Conservation (phyloP, 352 stramenopile species). For the Phytophthora vignae region DNA sequence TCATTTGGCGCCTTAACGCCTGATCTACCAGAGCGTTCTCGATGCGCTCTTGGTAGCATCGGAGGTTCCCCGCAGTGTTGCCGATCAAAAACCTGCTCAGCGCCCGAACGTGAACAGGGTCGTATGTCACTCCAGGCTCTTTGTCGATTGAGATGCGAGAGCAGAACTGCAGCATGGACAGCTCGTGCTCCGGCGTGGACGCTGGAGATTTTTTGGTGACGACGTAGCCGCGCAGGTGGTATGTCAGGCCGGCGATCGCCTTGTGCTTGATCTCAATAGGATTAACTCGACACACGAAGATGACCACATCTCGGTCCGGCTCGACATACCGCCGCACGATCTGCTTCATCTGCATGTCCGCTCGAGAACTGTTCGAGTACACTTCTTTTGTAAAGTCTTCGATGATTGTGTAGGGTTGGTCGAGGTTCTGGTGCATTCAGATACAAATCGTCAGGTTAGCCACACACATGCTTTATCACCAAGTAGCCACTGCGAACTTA, state of each 20-base stretch:
- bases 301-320: constrained; percentile 14
- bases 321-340: constrained; percentile 34
- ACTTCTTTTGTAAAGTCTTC: constrained; percentile 34
- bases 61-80: constrained; percentile 44
- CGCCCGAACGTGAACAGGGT: constrained; percentile 35
- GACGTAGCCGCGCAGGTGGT: constrained; percentile 36
- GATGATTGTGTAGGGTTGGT: constrained; percentile 37
- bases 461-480: neutral
- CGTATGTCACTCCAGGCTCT: constrained; percentile 28
- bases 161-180: constrained; percentile 59
- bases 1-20: constrained; percentile 3
- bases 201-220: constrained; percentile 44
- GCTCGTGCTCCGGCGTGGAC: constrained; percentile 28
- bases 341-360: constrained; percentile 31
- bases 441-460: neutral
- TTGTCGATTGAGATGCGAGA: constrained; percentile 59
- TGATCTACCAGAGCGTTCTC: constrained; percentile 49
- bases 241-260: constrained; percentile 23
- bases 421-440: constrained; percentile 28
- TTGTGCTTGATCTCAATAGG: constrained; percentile 33
- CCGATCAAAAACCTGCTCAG: constrained; percentile 55
- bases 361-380: constrained; percentile 20
- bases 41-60: constrained; percentile 51
- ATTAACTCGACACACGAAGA: constrained; percentile 19
- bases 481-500: constrained; percentile 9